Base-by-base conservation (phyloP, 2,329 filamentous ascomycete genomes). In the Xylariaceae sp. region DNA sequence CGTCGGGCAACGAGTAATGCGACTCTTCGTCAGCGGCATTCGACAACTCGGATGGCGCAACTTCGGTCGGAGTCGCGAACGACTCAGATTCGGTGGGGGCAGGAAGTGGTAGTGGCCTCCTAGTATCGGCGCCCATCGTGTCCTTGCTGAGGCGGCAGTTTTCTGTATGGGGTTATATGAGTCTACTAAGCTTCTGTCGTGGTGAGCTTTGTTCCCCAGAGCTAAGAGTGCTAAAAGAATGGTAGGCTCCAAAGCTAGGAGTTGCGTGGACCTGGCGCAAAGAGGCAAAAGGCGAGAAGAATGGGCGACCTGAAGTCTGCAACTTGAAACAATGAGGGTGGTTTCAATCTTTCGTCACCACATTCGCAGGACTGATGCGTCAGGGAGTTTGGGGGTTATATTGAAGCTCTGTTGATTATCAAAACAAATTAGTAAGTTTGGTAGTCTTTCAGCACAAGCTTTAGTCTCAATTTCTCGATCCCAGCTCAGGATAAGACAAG, bases 1-100 rank as follows among this genome's bases (percentile, higher is more conserved):
- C 86, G 57, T 88, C 85, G 41, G 85, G 86, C 36, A 92, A 75
- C 26, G 83, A 88, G 64, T 85, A 89, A 38, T 82, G 81, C 3
- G 85, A 87, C 55, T 76, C 84, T 62, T 78, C 75, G 62, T 81
- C 76, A 51, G 76, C 81, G 44, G 77, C 72, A 47, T 75, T 74
- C 46, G 84, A 88, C 50, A 85, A 59, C 63, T 86, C 82, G 53
- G 57, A 57, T 8, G 79, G 79, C 41, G 74, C 77, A 46, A 84
- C 61, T 55, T 83, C 80, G 59, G 76, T 78, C 41, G 79, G 78
- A 43, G 72, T 71, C 44, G 71, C 71, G 44, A 71, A 72, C 50
- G 78, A 79, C 50, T 78, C 74, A 59, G 83, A 83, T 64, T 87
- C 83, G 60, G 85, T 90, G 50, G 85, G 85, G 56, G 83, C 83